These are phyloP conservation scores for Pistacia atlantica DNA, from an alignment of 345 rosid species.

Conservation along the genomic window DNA sequence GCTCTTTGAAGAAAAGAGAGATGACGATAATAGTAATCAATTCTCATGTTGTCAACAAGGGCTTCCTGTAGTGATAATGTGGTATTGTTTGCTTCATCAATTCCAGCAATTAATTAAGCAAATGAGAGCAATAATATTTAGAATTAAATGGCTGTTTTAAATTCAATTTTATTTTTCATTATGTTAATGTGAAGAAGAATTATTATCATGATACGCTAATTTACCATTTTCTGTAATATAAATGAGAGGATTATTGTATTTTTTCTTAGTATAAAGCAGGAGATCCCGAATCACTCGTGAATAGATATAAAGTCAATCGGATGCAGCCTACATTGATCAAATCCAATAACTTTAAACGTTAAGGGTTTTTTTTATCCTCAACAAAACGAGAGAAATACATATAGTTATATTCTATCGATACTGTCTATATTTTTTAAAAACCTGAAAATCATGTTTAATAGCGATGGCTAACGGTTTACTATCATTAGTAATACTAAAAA, in stretches of 20 bases:
- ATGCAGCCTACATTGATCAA: slow-evolving; percentile 25
- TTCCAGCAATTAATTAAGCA: slow-evolving; percentile 3
- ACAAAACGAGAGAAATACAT: too few relatives aligned
- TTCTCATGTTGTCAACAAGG: slow-evolving; percentile 23
- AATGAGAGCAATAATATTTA: neutral
- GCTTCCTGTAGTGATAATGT: slow-evolving; percentile 22
- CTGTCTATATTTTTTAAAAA: too few relatives aligned
- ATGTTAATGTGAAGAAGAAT: neutral
- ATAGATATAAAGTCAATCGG: slow-evolving; percentile 28
- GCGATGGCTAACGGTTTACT: too few relatives aligned
- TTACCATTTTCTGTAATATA: slow-evolving; percentile 50
- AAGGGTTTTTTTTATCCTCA: too few relatives aligned
- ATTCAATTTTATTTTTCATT: neutral
- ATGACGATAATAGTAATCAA: slow-evolving; percentile 17
- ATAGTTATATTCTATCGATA: too few relatives aligned
- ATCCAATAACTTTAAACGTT: neutral
- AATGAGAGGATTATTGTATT: slow-evolving; percentile 39
- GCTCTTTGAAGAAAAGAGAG: too few relatives aligned
- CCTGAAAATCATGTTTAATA: too few relatives aligned
- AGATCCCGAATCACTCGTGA: slow-evolving; percentile 29
- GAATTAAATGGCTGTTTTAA: neutral
- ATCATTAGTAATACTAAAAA: too few relatives aligned
- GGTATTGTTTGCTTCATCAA: slow-evolving; percentile 19
- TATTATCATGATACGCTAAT: neutral
- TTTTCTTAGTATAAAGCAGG: slow-evolving; percentile 24